Evolutionary conservation across 805 yeast genomes (phyloP).

Genomic region (Torulaspora indica): DNA sequence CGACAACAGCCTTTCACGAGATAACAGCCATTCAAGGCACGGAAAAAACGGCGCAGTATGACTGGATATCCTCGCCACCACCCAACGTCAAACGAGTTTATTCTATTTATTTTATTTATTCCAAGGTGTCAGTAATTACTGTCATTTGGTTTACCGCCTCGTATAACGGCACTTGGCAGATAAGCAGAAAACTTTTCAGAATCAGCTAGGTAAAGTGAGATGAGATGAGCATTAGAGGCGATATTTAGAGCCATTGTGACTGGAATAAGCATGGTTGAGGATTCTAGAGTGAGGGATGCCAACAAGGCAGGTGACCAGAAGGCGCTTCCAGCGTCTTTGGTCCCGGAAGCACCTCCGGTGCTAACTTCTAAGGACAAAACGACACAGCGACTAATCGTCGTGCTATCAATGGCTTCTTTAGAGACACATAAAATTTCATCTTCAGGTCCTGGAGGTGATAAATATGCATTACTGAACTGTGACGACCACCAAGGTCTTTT

Average conservation of each 20-base stretch:
- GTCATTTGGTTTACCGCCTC: neutral
- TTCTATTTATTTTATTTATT: no score
- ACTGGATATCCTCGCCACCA: no score
- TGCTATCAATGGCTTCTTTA: conserved; percentile 90
- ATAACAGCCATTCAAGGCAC: no score
- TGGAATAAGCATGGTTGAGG: conserved; percentile 39
- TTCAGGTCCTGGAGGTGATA: conserved; percentile 77
- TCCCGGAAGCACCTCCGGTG: conserved; percentile 82
- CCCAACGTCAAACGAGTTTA: neutral
- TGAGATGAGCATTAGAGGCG: conserved; percentile 2
- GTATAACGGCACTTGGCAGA: conserved; percentile 7
- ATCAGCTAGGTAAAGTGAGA: neutral
- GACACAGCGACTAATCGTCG: conserved; percentile 85
- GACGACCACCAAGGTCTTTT: conserved; percentile 97
- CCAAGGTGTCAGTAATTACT: neutral
- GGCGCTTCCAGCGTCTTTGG: conserved; percentile 62
- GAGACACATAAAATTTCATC: conserved; percentile 89
- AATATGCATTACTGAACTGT: conserved; percentile 89
- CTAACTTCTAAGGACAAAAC: conserved; percentile 79
- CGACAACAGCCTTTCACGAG: no score
- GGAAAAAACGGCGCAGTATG: no score
- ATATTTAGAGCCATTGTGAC: neutral
- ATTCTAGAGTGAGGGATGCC: conserved; percentile 46
- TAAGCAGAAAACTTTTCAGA: conserved; percentile 14
- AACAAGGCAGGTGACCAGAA: conserved; percentile 36